Evolutionary conservation across 208 protist species (phyloP), one percentile per base, ranked within the genome.

Genomic region (Wallacemonas sp.): DNA sequence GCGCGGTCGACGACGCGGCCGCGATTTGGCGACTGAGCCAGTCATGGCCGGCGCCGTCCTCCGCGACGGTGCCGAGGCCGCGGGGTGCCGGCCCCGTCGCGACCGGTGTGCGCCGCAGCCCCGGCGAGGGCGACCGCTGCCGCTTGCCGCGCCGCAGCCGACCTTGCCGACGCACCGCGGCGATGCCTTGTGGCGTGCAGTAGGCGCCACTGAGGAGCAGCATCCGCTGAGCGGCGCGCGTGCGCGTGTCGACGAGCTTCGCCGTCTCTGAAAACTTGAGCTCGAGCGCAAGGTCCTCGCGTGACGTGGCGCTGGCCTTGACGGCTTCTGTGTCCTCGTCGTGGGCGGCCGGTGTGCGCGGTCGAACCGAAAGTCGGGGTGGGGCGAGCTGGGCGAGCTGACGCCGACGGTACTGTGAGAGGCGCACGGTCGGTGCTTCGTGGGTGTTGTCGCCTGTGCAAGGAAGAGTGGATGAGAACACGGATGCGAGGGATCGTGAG

Each of bases 171-270:
- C 52, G 52, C 14, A 42, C 12, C 16, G 16, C 52, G 0, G 32
- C 52, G 32, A 59, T 36, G 20, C 31, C n/a, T n/a, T 33, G 52
- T 4, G 52, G 52, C n/a, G 52, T 59, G 32, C 52, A 59, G 52
- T 59, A 59, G n/a, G 52, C 52, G 14, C 52, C 52, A 26, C 52
- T 33, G 29, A 59, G 28, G 31, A 59, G 32, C 7, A 59, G 26
- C 52, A 41, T 59, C 29, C 52, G 52, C 52, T 59, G 52, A 4
- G n/a, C 3, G 4, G 52, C 52, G 16, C 52, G 52, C 18, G 3
- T 59, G 26, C 52, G 52, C 32, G 22, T 2, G 20, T 59, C 52
- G 25, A 59, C 20, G 5, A 44, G 29, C 32, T 59, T 59, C 31
- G 52, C 18, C 23, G 29, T 11, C 26, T 55, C 48, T 11, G 10